Evolutionary conservation across 371 early-diverging fungal genomes (phyloP).

Genomic region (Lichtheimia corymbifera): DNA sequence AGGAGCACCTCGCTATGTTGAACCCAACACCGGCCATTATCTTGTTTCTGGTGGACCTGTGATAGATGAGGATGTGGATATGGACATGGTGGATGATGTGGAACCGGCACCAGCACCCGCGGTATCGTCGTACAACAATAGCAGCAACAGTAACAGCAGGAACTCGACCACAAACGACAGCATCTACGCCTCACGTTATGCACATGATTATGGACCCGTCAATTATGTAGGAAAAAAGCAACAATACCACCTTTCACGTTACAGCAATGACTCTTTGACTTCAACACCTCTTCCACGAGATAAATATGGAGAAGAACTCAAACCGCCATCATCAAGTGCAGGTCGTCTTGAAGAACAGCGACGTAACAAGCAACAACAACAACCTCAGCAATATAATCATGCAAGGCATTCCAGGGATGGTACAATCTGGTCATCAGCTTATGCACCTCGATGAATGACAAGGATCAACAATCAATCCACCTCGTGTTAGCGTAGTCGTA

Average conservation of each 20-base stretch:
- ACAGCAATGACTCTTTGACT: no score
- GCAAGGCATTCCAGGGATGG: neutral
- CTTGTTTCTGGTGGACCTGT: no score
- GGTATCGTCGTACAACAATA: neutral
- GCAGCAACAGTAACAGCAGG: neutral
- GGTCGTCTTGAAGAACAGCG: slow-evolving; percentile 3
- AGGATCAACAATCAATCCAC: no score
- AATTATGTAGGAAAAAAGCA: neutral
- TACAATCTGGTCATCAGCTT: neutral
- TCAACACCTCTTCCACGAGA: neutral
- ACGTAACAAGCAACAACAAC: neutral
- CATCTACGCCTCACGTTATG: neutral
- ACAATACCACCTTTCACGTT: neutral
- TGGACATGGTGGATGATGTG: no score
- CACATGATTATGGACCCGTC: neutral
- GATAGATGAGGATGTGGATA: no score
- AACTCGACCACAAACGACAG: neutral
- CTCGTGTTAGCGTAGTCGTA: no score
- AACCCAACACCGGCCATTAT: no score
- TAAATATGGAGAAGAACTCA: neutral
- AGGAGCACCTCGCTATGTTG: no score
- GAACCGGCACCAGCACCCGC: neutral
- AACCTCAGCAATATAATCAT: neutral
- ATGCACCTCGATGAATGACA: neutral
- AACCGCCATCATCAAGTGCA: slow-evolving; percentile 8